Percentiles rank a stretch among this genome's conserved stretches.
Evolutionary conservation across 352 stramenopile species (phyloP).

Genomic region (Thraustochytrium striatum): DNA sequence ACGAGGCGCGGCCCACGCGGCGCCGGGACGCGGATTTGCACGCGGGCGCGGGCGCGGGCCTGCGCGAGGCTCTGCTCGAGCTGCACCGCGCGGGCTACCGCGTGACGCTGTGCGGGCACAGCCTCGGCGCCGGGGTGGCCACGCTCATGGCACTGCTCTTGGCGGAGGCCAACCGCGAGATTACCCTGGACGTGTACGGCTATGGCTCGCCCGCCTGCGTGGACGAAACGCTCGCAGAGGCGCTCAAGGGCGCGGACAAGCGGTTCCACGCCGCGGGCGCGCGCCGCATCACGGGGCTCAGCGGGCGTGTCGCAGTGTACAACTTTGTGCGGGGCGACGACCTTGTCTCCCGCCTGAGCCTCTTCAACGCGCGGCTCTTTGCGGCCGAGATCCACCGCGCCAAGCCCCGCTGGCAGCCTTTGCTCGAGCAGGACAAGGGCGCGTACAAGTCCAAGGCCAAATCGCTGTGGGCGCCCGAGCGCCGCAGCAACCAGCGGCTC

Average conservation of each 20-base stretch:
- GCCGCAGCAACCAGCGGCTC: constrained; percentile 6
- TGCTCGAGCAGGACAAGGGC: constrained; percentile 14
- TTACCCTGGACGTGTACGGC: constrained; percentile 28
- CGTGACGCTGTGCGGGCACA: constrained; percentile 22
- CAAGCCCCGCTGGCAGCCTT: constrained; percentile 19
- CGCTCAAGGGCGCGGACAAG: constrained; percentile 18
- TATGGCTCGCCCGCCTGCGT: constrained; percentile 39
- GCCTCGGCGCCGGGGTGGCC: constrained; percentile 36
- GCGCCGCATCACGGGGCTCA: not conserved
- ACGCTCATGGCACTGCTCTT: constrained; percentile 28
- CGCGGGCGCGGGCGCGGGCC: constrained; percentile 9
- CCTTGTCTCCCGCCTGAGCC: constrained; percentile 39
- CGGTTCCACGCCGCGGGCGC: not conserved
- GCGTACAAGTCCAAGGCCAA: not conserved
- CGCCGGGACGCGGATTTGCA: constrained; percentile 2
- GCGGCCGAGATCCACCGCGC: constrained; percentile 16
- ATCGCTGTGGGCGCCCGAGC: constrained; percentile 36
- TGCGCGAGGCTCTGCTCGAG: not conserved
- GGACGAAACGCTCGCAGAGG: constrained; percentile 32
- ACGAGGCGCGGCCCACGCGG: not conserved
- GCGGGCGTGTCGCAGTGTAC: not conserved
- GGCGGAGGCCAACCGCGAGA: not conserved
- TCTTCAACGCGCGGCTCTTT: constrained; percentile 38
- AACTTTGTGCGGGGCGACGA: constrained; percentile 44
- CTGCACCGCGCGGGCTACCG: constrained; percentile 31